Evolutionary conservation across 2,329 filamentous ascomycete genomes (phyloP).

Genomic region (Arthrobotrys sphaeroides): DNA sequence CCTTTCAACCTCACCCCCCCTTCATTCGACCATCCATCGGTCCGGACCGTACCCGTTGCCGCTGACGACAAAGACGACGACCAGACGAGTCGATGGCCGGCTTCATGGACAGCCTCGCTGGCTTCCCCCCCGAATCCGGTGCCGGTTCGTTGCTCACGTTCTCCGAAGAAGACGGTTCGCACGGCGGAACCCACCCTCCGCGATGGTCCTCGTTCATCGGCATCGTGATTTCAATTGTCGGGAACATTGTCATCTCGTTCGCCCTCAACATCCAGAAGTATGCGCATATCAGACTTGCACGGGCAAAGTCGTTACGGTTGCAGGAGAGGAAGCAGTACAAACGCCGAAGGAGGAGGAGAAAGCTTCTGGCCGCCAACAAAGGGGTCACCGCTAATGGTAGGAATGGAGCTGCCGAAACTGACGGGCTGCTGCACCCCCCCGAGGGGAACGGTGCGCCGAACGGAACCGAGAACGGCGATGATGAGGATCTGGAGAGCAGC

Average conservation of each 20-base stretch:
- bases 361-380: slow-evolving; percentile 35
- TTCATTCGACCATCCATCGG: slow-evolving; percentile 16
- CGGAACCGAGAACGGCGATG: slow-evolving; percentile 11
- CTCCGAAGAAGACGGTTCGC: background rate
- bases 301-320: slow-evolving; percentile 68
- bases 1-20: slow-evolving; percentile 15
- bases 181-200: slow-evolving; percentile 39
- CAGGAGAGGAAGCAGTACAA: slow-evolving; percentile 53
- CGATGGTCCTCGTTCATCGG: slow-evolving; percentile 95
- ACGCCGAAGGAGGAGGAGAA: slow-evolving; percentile 59
- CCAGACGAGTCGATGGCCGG: slow-evolving; percentile 6
- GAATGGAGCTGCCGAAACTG: slow-evolving; percentile 42
- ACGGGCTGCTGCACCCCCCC: slow-evolving; percentile 42
- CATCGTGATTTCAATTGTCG: slow-evolving; percentile 88
- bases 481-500: slow-evolving; percentile 48
- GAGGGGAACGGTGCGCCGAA: slow-evolving; percentile 24
- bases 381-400: slow-evolving; percentile 50
- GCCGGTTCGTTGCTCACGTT: slow-evolving; percentile 6
- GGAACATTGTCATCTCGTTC: slow-evolving; percentile 92
- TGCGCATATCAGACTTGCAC: slow-evolving; percentile 84
- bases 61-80: slow-evolving; percentile 18
- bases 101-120: slow-evolving; percentile 1
- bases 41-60: slow-evolving; percentile 32
- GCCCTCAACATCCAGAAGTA: slow-evolving; percentile 97
- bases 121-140: slow-evolving; percentile 20